A percentile compares a stretch with the other conserved stretches of the same genome.
Evolutionary conservation across 1,284 basidiomycete species (phyloP).

Genomic region (Irpex rosettiformis): DNA sequence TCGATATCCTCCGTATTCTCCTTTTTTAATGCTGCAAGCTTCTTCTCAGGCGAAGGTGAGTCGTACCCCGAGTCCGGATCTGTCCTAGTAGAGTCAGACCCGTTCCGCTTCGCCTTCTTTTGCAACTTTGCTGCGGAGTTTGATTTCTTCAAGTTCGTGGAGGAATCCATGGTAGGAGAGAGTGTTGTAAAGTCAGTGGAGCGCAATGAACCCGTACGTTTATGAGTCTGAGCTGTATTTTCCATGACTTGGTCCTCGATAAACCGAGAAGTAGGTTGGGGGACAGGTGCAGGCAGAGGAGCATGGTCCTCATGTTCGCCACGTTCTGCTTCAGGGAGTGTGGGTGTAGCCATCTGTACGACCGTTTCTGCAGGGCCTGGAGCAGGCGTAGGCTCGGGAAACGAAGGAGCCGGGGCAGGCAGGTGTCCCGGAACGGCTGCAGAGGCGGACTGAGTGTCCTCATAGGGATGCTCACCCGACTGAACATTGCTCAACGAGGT

Average conservation of each 20-base stretch:
- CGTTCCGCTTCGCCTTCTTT: conserved; percentile 6
- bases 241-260: not conserved
- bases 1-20: conserved; percentile 14
- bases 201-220: not conserved
- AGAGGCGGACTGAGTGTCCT: not conserved
- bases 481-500: conserved; percentile 4
- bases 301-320: not conserved
- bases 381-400: not conserved
- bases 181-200: conserved; percentile 1
- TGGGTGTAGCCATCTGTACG: not conserved
- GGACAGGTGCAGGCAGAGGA: not conserved
- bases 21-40: conserved; percentile 7
- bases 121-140: not conserved
- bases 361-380: not conserved
- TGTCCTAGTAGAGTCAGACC: conserved; percentile 1
- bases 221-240: not conserved
- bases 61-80: conserved; percentile 27
- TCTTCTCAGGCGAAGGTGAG: conserved; percentile 11
- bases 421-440: not conserved
- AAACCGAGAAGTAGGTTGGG: not conserved
- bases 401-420: not conserved
- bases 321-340: not conserved
- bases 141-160: not conserved
- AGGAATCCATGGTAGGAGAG: not conserved
- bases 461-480: not conserved